A percentile compares a stretch with the other conserved stretches of the same genome.
Evolutionary conservation across 768 basidiomycete species (phyloP).

Genomic region (Clavulina sp.): DNA sequence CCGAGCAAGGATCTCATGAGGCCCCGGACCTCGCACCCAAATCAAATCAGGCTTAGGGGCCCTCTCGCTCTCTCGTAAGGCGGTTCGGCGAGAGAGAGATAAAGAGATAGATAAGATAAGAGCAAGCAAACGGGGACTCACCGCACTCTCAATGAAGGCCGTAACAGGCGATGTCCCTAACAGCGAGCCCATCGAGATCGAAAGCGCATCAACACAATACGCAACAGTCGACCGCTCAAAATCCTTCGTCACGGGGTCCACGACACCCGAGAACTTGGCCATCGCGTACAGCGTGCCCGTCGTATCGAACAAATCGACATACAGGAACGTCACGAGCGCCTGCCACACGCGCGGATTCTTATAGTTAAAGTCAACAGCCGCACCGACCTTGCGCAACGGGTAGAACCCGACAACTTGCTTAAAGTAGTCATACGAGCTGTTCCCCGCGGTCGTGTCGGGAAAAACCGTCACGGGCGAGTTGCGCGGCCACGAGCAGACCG

Average conservation of each 20-base stretch:
- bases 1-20: too few relatives aligned
- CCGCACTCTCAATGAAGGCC: slow-evolving; percentile 65
- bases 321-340: slow-evolving; percentile 69
- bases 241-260: slow-evolving; percentile 37
- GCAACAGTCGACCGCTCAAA: slow-evolving; percentile 72
- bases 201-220: slow-evolving; percentile 70
- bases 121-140: too few relatives aligned
- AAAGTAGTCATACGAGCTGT: slow-evolving; percentile 67
- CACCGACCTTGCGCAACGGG: slow-evolving; percentile 40
- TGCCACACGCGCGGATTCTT: slow-evolving; percentile 69
- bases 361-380: slow-evolving; percentile 42
- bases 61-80: too few relatives aligned
- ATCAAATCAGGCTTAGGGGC: too few relatives aligned
- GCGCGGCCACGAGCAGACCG: slow-evolving; percentile 80
- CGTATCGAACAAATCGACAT: slow-evolving; percentile 20
- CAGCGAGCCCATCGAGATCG: slow-evolving; percentile 63
- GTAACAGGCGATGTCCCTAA: slow-evolving; percentile 70
- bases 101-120: too few relatives aligned
- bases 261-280: slow-evolving; percentile 81
- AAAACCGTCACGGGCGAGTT: slow-evolving; percentile 65
- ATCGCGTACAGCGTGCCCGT: slow-evolving; percentile 73
- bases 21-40: too few relatives aligned
- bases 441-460: slow-evolving; percentile 49
- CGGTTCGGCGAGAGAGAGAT: too few relatives aligned
- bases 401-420: slow-evolving; percentile 69